Evolutionary conservation across 2,329 filamentous ascomycete genomes (phyloP).

Genomic region (Hypomyces rosellus): DNA sequence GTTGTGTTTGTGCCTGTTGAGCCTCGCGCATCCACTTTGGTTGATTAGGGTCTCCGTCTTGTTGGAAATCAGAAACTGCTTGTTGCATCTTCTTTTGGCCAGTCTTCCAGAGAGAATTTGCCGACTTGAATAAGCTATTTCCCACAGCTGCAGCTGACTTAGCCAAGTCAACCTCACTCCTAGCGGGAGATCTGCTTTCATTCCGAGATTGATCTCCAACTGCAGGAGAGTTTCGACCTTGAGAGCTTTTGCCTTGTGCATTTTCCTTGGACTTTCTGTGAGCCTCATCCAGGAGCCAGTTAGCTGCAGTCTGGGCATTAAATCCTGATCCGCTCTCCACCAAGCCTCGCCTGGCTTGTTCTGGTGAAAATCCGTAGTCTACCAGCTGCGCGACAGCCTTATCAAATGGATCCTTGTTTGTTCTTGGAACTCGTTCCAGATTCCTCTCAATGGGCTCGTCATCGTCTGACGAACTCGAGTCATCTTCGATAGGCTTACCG

Average conservation of each 20-base stretch:
- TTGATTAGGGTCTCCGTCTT: slow-evolving; percentile 62
- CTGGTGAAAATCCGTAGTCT: slow-evolving; percentile 87
- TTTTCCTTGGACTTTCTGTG: slow-evolving; percentile 78
- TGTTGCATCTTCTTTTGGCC: slow-evolving; percentile 90
- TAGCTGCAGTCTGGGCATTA: slow-evolving; percentile 80
- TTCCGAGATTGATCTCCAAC: slow-evolving; percentile 27
- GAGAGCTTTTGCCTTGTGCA: slow-evolving; percentile 45
- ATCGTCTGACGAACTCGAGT: slow-evolving; percentile 43
- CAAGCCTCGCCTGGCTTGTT: slow-evolving; percentile 75
- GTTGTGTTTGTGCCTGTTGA: slow-evolving; percentile 36
- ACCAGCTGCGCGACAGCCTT: slow-evolving; percentile 80
- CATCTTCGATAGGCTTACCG: slow-evolving; percentile 50
- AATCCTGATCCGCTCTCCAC: slow-evolving; percentile 71
- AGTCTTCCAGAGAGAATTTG: slow-evolving; percentile 91
- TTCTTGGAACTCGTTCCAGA: slow-evolving; percentile 17
- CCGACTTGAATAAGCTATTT: slow-evolving; percentile 81
- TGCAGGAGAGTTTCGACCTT: slow-evolving; percentile 21
- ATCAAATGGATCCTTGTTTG: slow-evolving; percentile 49
- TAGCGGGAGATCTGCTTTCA: slow-evolving; percentile 50
- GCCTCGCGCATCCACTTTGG: slow-evolving; percentile 94
- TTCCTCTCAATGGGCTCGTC: slow-evolving; percentile 19
- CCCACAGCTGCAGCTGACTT: slow-evolving; percentile 79
- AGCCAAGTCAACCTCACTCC: slow-evolving; percentile 63
- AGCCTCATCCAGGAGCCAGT: slow-evolving; percentile 85
- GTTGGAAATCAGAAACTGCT: slow-evolving; percentile 79